Conservation (phyloP, 176 grass and related monocot species). For the Stipa capillata region DNA sequence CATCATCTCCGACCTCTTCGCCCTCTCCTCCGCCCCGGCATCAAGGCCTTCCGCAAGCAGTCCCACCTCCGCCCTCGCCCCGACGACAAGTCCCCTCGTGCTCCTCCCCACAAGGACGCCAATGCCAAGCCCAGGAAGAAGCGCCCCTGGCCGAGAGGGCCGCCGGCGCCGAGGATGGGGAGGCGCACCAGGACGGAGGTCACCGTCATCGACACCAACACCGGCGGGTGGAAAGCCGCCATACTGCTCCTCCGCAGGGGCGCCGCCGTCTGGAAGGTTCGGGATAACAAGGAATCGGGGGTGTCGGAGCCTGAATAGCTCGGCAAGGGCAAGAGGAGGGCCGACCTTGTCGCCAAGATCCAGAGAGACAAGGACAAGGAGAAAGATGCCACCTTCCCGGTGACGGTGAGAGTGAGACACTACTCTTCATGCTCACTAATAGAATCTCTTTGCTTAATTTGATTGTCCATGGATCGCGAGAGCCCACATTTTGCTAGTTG, state of each 20-base stretch:
- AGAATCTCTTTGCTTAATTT: slow-evolving; percentile 16
- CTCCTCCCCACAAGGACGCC: neutral
- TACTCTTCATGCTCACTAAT: neutral
- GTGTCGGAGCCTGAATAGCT: slow-evolving; percentile 23
- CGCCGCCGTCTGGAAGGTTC: slow-evolving; percentile 28
- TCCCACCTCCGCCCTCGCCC: slow-evolving; percentile 22
- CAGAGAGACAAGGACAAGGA: slow-evolving; percentile 31
- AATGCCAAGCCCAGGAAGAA: slow-evolving; percentile 29
- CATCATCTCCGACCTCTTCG: slow-evolving; percentile 61
- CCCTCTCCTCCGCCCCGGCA: slow-evolving; percentile 39
- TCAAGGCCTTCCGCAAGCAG: slow-evolving; percentile 45
- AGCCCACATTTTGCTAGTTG: neutral
- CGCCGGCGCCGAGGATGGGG: neutral
- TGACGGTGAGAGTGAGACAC: too few relatives aligned
- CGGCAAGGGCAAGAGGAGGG: slow-evolving; percentile 39
- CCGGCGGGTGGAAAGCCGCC: slow-evolving; percentile 49
- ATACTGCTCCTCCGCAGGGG: slow-evolving; percentile 66
- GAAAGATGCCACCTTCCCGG: neutral
- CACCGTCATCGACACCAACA: slow-evolving; percentile 86
- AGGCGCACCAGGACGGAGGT: slow-evolving; percentile 46
- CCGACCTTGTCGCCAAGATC: slow-evolving; percentile 31
- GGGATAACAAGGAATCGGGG: neutral
- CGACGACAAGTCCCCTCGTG: slow-evolving; percentile 1
- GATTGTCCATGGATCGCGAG: neutral
- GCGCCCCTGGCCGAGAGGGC: slow-evolving; percentile 5